These are phyloP conservation scores for Pseudoneurospora amorphoporcata DNA, from an alignment of 495 filamentous ascomycete species.

Conservation along the genomic window DNA sequence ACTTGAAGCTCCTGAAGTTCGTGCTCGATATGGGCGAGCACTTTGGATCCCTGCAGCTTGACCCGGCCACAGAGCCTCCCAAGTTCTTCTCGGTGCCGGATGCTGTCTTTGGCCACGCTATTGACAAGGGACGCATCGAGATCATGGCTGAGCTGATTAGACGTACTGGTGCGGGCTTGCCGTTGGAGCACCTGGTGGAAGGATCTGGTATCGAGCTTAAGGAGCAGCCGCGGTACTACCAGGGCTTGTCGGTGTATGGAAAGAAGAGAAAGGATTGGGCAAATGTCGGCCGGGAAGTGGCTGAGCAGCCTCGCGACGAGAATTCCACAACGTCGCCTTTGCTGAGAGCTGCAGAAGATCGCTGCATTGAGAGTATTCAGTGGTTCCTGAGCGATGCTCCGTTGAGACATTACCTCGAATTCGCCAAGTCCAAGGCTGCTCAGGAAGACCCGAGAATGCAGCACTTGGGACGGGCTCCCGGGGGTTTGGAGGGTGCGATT, in stretches of 20 bases:
- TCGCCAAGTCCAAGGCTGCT: slow-evolving; percentile 42
- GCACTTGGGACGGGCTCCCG: slow-evolving; percentile 39
- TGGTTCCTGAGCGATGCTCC: slow-evolving; percentile 63
- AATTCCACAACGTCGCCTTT: slow-evolving; percentile 39
- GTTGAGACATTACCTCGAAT: slow-evolving; percentile 49
- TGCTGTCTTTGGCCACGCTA: slow-evolving; percentile 17
- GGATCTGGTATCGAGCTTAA: slow-evolving; percentile 45
- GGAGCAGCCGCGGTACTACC: slow-evolving; percentile 57
- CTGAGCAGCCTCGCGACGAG: slow-evolving; percentile 9
- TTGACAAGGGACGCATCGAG: slow-evolving; percentile 25
- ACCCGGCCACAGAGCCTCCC: slow-evolving; percentile 14
- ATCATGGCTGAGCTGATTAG: slow-evolving; percentile 31
- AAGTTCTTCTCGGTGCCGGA: slow-evolving; percentile 26
- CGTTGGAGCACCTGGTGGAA: slow-evolving; percentile 50
- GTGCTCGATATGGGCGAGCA: slow-evolving; percentile 26
- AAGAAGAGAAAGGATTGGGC: slow-evolving; percentile 56
- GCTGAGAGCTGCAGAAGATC: slow-evolving; percentile 44
- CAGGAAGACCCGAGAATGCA: slow-evolving; percentile 45
- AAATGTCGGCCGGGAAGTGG: slow-evolving; percentile 35
- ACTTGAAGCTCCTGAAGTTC: slow-evolving; percentile 23
- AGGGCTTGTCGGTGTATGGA: slow-evolving; percentile 60
- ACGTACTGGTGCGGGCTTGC: slow-evolving; percentile 51
- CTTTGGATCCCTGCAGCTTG: slow-evolving; percentile 15
- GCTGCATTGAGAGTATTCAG: slow-evolving; percentile 50
- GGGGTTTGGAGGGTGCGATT: slow-evolving; percentile 51